These are phyloP conservation scores for Cynara cardunculus DNA, from an alignment of 129 eudicot species.

Conservation along the genomic window DNA sequence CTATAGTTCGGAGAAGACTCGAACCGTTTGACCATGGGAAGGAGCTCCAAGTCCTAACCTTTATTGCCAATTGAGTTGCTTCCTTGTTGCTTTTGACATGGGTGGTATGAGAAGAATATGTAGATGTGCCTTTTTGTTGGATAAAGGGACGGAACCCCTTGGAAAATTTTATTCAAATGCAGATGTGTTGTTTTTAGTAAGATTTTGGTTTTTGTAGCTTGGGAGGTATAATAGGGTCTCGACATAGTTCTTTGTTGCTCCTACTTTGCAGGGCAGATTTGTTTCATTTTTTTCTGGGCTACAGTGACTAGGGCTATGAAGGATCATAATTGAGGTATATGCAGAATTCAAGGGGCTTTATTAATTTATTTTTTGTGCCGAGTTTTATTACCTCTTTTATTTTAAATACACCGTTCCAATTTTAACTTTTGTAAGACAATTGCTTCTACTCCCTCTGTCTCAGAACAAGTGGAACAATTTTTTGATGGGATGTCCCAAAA, in stretches of 20 bases:
- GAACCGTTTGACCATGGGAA: no score
- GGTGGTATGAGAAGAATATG: not conserved
- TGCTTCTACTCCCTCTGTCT: not conserved
- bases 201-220: not conserved
- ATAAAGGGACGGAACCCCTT: not conserved
- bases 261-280: not conserved
- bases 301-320: not conserved
- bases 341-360: not conserved
- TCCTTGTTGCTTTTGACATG: not conserved
- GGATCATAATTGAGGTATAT: conserved; percentile 1
- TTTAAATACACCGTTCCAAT: not conserved
- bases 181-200: not conserved
- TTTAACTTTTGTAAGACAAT: not conserved
- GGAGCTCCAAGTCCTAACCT: no score
- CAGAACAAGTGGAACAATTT: conserved; percentile 1
- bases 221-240: not conserved
- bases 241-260: not conserved
- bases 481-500: not conserved
- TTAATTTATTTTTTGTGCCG: not conserved
- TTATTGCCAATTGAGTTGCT: no score
- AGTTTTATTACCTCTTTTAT: not conserved
- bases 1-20: no score
- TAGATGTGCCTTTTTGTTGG: not conserved
- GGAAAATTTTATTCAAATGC: not conserved
- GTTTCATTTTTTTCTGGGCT: not conserved